These are phyloP conservation scores for Dendryphion nanum DNA, from an alignment of 2,329 filamentous ascomycete genomes.

Conservation along the genomic window DNA sequence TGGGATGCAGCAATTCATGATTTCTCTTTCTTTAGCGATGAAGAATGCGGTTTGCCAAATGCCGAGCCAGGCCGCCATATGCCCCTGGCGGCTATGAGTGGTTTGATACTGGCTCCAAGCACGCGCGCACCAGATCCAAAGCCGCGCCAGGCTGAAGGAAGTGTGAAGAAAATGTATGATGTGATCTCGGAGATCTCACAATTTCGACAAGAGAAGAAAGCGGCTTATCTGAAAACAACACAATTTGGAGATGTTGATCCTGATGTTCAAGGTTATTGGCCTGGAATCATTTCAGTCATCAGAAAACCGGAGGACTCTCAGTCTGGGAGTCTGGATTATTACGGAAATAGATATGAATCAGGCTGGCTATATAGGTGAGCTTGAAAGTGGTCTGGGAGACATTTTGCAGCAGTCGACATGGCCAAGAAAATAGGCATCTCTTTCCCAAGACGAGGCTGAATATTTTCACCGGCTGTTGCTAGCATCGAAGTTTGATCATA, in stretches of 20 bases:
- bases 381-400: not conserved
- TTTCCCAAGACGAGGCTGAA: not conserved
- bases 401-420: not conserved
- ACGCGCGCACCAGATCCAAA: constrained; percentile 10
- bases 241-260: constrained; percentile 28
- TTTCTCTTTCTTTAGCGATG: constrained; percentile 61
- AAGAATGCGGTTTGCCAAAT: constrained; percentile 53
- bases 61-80: constrained; percentile 45
- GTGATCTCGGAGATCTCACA: constrained; percentile 54
- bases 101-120: constrained; percentile 34
- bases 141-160: constrained; percentile 3
- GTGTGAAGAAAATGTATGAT: constrained; percentile 38
- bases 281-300: constrained; percentile 58
- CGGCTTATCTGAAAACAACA: constrained; percentile 44
- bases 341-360: constrained; percentile 54
- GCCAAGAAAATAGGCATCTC: not conserved
- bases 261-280: constrained; percentile 54
- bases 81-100: constrained; percentile 48
- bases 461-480: not conserved
- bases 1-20: constrained; percentile 60
- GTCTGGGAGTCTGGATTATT: constrained; percentile 48
- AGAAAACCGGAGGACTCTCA: constrained; percentile 42
- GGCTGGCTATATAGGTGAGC: constrained; percentile 52
- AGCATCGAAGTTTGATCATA: not conserved
- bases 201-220: constrained; percentile 55